Percentiles rank a stretch among this genome's conserved stretches.
These are phyloP conservation scores for Crithidia sp. DNA, from an alignment of 208 protist genomes.

Conservation along the genomic window DNA sequence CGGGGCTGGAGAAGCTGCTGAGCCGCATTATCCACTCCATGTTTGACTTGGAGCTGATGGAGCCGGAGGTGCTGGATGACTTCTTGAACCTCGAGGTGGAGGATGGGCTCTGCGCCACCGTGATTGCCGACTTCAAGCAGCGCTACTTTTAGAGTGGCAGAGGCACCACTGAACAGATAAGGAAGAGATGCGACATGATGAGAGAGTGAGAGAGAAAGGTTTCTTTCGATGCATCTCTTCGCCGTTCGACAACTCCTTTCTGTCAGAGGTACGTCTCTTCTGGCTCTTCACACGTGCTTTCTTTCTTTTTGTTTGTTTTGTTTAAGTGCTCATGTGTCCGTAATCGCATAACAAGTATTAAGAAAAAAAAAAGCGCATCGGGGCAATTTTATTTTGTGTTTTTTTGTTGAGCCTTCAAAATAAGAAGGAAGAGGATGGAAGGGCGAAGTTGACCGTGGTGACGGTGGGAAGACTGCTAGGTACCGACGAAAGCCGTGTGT, in stretches of 20 bases:
- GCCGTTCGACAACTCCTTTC: no score
- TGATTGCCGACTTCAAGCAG: conserved; percentile 42
- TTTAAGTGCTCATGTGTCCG: not conserved
- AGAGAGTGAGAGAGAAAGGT: not conserved
- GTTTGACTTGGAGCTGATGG: conserved; percentile 59
- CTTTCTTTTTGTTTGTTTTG: not conserved
- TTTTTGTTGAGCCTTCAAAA: not conserved
- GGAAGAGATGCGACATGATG: not conserved
- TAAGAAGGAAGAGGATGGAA: not conserved
- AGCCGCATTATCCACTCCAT: conserved; percentile 72
- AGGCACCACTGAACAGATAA: not conserved
- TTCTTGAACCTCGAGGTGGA: conserved; percentile 46
- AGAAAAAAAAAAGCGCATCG: no score
- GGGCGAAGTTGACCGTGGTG: no score
- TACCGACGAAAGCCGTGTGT: no score
- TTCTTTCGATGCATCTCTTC: no score
- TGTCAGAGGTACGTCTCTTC: not conserved
- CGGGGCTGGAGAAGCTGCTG: conserved; percentile 61
- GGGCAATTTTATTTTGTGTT: not conserved
- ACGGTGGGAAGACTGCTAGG: no score
- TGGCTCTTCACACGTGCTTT: conserved; percentile 3
- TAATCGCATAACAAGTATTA: no score
- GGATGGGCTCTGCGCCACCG: conserved; percentile 38
- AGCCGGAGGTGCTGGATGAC: conserved; percentile 55
- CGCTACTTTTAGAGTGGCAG: conserved; percentile 1